phyloP scores from a whole-genome alignment of 257 asterid genomes.

The Capsicum chinense region DNA sequence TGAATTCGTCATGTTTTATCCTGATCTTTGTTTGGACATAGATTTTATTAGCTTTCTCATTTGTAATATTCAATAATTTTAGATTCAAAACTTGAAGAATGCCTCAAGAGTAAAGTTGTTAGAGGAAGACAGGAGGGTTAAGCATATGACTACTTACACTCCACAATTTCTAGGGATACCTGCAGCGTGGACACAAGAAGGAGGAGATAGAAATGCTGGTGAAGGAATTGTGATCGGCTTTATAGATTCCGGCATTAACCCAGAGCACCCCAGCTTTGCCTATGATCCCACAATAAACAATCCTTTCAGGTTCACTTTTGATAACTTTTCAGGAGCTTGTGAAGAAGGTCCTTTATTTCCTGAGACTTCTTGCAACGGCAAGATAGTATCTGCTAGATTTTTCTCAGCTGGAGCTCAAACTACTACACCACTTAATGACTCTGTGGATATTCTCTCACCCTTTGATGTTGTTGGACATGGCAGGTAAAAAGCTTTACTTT shows the following conservation, averaged over 20 bases:
- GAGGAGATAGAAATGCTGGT: conserved; percentile 69
- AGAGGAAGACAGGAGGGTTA: conserved; percentile 72
- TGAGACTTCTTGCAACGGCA: conserved; percentile 69
- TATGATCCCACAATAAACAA: conserved; percentile 47
- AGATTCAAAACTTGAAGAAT: conserved; percentile 58
- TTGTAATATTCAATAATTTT: background rate
- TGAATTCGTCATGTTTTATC: background rate
- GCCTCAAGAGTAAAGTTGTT: conserved; percentile 61
- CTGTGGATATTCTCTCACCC: conserved; percentile 68
- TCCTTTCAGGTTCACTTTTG: conserved; percentile 30
- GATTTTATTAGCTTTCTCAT: background rate
- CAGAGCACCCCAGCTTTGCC: conserved; percentile 74
- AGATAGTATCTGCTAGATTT: conserved; percentile 81
- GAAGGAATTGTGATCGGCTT: conserved; percentile 90
- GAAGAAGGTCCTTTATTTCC: conserved; percentile 79
- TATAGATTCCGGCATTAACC: conserved; percentile 82
- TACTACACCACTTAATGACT: conserved; percentile 55
- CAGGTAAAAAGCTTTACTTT: conserved; percentile 48
- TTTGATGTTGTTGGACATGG: conserved; percentile 93
- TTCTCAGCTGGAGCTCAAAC: conserved; percentile 76
- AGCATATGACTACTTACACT: conserved; percentile 69
- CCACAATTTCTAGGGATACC: conserved; percentile 71
- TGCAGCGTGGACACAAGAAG: conserved; percentile 68
- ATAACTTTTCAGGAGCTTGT: conserved; percentile 63
- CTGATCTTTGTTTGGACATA: background rate